Percentiles rank a stretch among this genome's conserved stretches.
Conservation (phyloP, 305 asterid species). For the Solanum hybrid region DNA sequence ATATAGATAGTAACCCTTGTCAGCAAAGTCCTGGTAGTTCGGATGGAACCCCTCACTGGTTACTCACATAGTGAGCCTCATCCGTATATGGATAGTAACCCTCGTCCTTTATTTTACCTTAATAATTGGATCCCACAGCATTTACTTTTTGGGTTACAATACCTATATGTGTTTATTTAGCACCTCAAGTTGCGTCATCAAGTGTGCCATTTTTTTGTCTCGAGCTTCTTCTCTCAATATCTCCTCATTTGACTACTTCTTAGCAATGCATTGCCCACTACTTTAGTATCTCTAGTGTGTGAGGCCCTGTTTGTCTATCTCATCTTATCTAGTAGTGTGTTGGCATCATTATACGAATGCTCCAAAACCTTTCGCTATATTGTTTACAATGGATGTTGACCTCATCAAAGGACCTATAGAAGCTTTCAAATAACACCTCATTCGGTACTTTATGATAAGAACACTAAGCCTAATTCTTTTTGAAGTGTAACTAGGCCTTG, state of each 20-base stretch:
- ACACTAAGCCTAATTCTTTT: not conserved
- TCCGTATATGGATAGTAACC: not conserved
- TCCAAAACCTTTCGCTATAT: not conserved
- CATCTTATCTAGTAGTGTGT: not conserved
- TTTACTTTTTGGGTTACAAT: not conserved
- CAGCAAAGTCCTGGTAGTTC: not conserved
- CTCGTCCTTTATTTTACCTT: not conserved
- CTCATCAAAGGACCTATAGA: not conserved
- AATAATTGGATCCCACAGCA: not conserved
- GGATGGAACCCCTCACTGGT: not conserved
- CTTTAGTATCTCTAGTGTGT: not conserved
- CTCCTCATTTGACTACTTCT: not conserved
- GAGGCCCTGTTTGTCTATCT: not conserved
- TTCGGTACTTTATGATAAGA: not conserved
- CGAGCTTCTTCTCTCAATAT: not conserved
- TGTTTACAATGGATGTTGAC: not conserved
- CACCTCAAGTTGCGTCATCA: not conserved
- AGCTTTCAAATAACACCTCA: not conserved
- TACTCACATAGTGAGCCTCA: not conserved
- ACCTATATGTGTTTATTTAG: not conserved
- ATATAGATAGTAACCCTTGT: not conserved
- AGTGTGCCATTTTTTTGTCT: not conserved
- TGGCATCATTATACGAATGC: not conserved
- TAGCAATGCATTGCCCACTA: not conserved
- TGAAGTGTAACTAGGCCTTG: not conserved